These are phyloP conservation scores for Clathrospora elynae DNA, from an alignment of 2,329 filamentous ascomycete genomes.

Conservation along the genomic window DNA sequence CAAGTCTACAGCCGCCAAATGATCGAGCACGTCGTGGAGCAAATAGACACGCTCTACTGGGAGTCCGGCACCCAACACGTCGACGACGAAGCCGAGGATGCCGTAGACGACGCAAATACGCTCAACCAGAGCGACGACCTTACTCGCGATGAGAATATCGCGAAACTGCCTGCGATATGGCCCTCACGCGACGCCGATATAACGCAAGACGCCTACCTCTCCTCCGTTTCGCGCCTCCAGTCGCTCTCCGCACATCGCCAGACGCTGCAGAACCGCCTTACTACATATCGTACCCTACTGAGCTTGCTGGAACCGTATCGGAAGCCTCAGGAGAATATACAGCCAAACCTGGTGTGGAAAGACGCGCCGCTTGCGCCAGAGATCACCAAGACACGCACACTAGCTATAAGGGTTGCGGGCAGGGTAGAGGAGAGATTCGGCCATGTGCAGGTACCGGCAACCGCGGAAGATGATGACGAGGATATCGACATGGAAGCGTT, in stretches of 20 bases:
- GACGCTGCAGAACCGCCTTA: slow-evolving; percentile 53
- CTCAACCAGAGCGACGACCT: slow-evolving; percentile 40
- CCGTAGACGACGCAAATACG: slow-evolving; percentile 49
- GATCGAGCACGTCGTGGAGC: slow-evolving; percentile 72
- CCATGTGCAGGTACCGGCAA: slow-evolving; percentile 36
- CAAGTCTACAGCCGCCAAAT: slow-evolving; percentile 71
- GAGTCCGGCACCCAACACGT: slow-evolving; percentile 50
- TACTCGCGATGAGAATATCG: slow-evolving; percentile 42
- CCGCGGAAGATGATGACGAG: slow-evolving; percentile 31
- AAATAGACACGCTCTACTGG: slow-evolving; percentile 70
- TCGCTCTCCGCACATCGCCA: slow-evolving; percentile 57
- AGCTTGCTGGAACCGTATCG: slow-evolving; percentile 59
- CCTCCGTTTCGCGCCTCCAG: slow-evolving; percentile 54
- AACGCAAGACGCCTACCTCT: slow-evolving; percentile 41
- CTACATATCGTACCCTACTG: slow-evolving; percentile 57
- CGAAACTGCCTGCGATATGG: slow-evolving; percentile 36
- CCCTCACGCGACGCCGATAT: slow-evolving; percentile 18
- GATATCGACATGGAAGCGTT: slow-evolving; percentile 29
- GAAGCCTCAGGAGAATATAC: slow-evolving; percentile 55
- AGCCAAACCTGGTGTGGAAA: slow-evolving; percentile 69
- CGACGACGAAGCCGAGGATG: slow-evolving; percentile 26
- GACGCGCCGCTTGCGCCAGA: slow-evolving; percentile 69
- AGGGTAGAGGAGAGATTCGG: slow-evolving; percentile 41
- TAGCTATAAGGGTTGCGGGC: slow-evolving; percentile 52
- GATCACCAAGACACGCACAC: slow-evolving; percentile 67